These are phyloP conservation scores for Camellia granthamiana DNA, from an alignment of 148 eudicot genomes.

Conservation along the genomic window DNA sequence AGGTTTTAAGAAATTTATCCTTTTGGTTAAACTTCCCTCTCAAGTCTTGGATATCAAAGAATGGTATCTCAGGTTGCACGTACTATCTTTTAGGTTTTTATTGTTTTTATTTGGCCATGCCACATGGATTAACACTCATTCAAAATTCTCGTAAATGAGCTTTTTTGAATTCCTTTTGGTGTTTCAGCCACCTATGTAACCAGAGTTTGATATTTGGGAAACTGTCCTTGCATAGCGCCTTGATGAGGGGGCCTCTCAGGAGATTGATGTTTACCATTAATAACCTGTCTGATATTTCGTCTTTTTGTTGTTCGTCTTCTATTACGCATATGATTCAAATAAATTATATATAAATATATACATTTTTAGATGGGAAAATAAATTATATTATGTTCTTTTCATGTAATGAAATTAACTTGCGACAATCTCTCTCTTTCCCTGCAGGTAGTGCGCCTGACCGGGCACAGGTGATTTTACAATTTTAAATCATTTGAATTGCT, in stretches of 20 bases:
- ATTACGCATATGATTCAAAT: not conserved
- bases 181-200: not conserved
- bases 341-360: not conserved
- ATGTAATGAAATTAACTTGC: not conserved
- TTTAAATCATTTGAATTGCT: not conserved
- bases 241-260: not conserved
- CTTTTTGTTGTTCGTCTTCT: not conserved
- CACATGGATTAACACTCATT: not conserved
- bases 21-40: not conserved
- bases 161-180: not conserved
- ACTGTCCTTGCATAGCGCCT: not conserved
- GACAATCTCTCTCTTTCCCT: not conserved
- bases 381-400: not conserved
- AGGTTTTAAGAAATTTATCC: slow-evolving; percentile 2
- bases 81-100: not conserved
- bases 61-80: not conserved
- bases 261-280: not conserved
- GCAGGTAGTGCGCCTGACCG: slow-evolving; percentile 38
- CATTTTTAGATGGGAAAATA: not conserved
- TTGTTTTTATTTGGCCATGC: no score
- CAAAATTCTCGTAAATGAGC: not conserved
- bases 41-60: no score
- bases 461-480: slow-evolving; percentile 38
- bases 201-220: not conserved
- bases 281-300: slow-evolving; percentile 1